phyloP scores from a whole-genome alignment of 2,329 filamentous ascomycete genomes.

The Colletotrichum sansevieriae region DNA sequence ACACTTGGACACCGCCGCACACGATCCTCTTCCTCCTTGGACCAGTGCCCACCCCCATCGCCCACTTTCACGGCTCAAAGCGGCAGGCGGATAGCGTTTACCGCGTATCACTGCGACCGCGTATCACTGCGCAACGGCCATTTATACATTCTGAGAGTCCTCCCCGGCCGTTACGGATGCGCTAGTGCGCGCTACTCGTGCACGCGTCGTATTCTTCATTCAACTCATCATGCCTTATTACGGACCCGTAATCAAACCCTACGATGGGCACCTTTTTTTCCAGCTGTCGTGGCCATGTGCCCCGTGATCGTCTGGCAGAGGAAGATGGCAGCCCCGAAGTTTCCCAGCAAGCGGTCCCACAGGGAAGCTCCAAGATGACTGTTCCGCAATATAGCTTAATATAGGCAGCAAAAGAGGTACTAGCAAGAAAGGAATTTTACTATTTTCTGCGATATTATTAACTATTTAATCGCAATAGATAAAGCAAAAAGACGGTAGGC shows the following conservation, averaged over 20 bases:
- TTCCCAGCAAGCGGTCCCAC: no score
- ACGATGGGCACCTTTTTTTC: no score
- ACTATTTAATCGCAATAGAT: no score
- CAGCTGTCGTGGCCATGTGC: no score
- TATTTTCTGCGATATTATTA: no score
- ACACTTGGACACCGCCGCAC: conserved; percentile 6
- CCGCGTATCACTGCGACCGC: conserved; percentile 10
- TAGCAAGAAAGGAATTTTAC: no score
- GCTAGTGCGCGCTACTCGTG: conserved; percentile 29
- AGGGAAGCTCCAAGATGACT: no score
- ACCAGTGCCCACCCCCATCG: conserved; percentile 4
- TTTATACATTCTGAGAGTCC: not conserved
- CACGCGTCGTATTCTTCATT: not conserved
- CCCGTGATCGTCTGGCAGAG: no score
- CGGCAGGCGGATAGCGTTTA: conserved; percentile 34
- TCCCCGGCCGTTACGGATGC: not conserved
- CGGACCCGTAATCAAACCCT: not conserved
- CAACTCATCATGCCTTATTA: not conserved
- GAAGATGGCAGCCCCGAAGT: no score
- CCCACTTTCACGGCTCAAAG: conserved; percentile 12
- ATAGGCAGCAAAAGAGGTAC: no score
- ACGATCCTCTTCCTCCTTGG: not conserved
- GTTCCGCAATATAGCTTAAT: no score
- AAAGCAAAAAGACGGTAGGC: no score
- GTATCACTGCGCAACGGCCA: conserved; percentile 7